Evolutionary conservation across 2,329 filamentous ascomycete genomes (phyloP).

Genomic region (Trichoderma arundinaceum): DNA sequence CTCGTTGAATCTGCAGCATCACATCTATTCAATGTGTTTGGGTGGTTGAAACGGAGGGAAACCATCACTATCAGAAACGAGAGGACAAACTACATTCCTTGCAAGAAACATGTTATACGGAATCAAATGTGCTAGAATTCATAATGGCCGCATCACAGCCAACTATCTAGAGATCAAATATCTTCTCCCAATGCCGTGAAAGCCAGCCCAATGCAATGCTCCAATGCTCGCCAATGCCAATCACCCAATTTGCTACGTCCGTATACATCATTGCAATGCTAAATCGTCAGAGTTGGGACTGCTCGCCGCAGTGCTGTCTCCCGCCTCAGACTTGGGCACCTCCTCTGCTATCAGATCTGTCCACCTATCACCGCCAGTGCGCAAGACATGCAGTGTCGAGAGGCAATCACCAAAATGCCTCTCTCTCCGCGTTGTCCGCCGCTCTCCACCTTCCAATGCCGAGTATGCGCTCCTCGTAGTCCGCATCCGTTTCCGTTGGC

Average conservation of each 20-base stretch:
- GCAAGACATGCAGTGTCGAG: slow-evolving; percentile 66
- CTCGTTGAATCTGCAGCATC: no score
- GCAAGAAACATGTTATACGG: not conserved
- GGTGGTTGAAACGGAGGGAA: not conserved
- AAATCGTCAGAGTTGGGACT: slow-evolving; percentile 29
- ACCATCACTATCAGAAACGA: not conserved
- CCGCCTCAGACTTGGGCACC: slow-evolving; percentile 33
- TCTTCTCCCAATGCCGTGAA: not conserved
- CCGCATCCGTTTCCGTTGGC: slow-evolving; percentile 59
- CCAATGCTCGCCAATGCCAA: not conserved
- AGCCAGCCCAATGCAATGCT: not conserved
- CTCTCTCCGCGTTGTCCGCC: slow-evolving; percentile 70
- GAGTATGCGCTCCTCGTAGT: slow-evolving; percentile 77
- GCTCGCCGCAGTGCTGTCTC: slow-evolving; percentile 24
- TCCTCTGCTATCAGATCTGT: slow-evolving; percentile 38
- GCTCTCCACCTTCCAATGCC: slow-evolving; percentile 75
- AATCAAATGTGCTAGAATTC: not conserved
- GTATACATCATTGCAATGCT: slow-evolving; percentile 9
- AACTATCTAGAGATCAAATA: slow-evolving; percentile 7
- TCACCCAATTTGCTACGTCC: not conserved
- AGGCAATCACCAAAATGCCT: slow-evolving; percentile 71
- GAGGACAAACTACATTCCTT: no score
- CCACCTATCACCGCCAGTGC: slow-evolving; percentile 62
- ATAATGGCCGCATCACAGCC: not conserved
- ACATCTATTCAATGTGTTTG: no score